Conservation (phyloP, 768 basidiomycete species). For the Tricholomella constricta region DNA sequence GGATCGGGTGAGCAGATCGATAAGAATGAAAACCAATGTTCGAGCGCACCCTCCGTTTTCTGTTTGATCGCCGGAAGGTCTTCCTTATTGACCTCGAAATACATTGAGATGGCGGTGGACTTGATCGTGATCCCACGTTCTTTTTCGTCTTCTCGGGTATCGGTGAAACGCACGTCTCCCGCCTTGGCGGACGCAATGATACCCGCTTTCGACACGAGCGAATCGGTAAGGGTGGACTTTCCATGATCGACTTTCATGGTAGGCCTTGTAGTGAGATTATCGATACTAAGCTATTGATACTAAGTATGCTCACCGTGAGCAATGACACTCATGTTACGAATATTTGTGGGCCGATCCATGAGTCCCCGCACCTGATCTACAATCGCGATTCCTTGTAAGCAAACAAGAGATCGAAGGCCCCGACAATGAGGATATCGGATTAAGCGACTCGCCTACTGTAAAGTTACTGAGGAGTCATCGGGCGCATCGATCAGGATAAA, state of each 20-base stretch:
- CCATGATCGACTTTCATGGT: conserved; percentile 88
- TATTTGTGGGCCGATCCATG: conserved; percentile 91
- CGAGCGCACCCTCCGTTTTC: conserved; percentile 79
- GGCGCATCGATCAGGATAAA: conserved; percentile 32
- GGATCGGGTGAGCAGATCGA: neutral
- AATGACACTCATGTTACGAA: conserved; percentile 94
- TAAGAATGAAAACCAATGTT: conserved; percentile 12
- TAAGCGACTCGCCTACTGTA: conserved; percentile 69
- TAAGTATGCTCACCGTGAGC: conserved; percentile 68
- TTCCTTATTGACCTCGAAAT: conserved; percentile 94
- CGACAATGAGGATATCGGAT: conserved; percentile 2
- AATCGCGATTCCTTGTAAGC: neutral
- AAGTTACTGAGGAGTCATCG: conserved; percentile 70
- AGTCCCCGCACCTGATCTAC: conserved; percentile 84
- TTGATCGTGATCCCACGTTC: conserved; percentile 99
- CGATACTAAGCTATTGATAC: neutral
- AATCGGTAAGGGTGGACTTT: conserved; percentile 99
- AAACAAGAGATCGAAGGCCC: neutral
- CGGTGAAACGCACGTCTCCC: conserved; percentile 95
- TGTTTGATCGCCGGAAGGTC: conserved; percentile 86
- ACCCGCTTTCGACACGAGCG: conserved; percentile 98
- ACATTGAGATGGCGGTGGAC: conserved; percentile 94
- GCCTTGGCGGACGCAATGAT: conserved; percentile 95
- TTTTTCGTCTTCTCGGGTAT: conserved; percentile 97
- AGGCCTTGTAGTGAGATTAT: conserved; percentile 3